Evolutionary conservation across 2,329 filamentous ascomycete species (phyloP), one percentile per base, ranked within the genome.

Genomic region (Sarocladium strictum): DNA sequence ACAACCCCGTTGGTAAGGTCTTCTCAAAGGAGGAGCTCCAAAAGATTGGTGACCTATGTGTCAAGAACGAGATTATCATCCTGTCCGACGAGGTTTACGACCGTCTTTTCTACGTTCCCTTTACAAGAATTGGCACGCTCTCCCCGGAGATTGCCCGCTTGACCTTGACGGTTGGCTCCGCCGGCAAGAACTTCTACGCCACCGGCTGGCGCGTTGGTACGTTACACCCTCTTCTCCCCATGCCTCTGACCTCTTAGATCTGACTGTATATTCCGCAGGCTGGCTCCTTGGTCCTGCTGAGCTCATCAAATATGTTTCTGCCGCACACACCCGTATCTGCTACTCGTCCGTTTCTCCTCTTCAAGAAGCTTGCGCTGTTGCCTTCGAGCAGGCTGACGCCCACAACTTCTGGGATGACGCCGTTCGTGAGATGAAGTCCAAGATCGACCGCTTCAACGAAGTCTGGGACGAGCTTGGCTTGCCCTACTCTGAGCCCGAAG

Each of bases 1-100:
- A 99, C 72, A 99, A 99, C 72, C 94, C 94, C 1, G 88, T 99
- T 33, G 94, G 94, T 65, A 99, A 99, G 73, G 90, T 99, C 54
- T 96, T 93, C 68, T 91, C 89, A 17, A 84, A 81, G 56, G 82
- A 86, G 1, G 94, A 99, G 69, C 81, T 97, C 6, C 78, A 90
- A 63, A 83, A 80, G 58, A 94, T 99, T 63, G 94, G 88, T 41
- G 87, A 92, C 55, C 76, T 99, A 12, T 96, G 90, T 67, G 86
- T 97, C 56, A 90, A 96, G 75, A 80, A 97, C 72, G 86, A 96
- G 69, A 89, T 97, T 67, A 89, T 97, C 63, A 96, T 97, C 61
- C 81, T 97, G 53, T 92, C 88, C 0, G 89, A 94, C 60, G 89
- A 94, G 71, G 89, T 99, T 60, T 99, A 99, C 69, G 94, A 99